These are phyloP conservation scores for Sordariomycetes sp. DNA, from an alignment of 2,329 filamentous ascomycete genomes.

Conservation along the genomic window DNA sequence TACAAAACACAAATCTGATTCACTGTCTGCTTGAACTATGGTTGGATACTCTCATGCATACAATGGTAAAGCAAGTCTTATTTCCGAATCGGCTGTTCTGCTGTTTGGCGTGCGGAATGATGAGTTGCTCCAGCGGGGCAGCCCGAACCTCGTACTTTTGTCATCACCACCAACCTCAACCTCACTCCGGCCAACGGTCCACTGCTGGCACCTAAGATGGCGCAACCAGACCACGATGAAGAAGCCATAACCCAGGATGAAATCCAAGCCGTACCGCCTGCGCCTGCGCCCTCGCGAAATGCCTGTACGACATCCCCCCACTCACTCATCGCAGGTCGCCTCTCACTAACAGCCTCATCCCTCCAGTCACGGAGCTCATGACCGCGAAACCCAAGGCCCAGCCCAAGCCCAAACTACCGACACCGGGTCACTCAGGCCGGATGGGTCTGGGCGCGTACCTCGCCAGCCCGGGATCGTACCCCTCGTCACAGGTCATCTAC, in stretches of 20 bases:
- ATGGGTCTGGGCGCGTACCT: conserved; percentile 62
- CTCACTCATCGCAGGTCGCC: background rate
- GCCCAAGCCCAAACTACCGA: conserved; percentile 18
- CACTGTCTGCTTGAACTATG: no score
- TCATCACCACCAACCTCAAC: no score
- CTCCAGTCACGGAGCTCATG: conserved; percentile 29
- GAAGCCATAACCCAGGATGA: conserved; percentile 34
- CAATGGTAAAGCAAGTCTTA: no score
- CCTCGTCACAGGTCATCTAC: conserved; percentile 53
- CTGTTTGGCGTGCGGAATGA: no score
- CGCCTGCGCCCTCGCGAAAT: conserved; percentile 12
- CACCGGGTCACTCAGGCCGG: conserved; percentile 25
- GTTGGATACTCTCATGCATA: no score
- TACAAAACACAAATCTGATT: no score
- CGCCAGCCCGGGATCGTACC: conserved; percentile 49
- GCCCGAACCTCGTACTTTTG: background rate
- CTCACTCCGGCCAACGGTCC: no score
- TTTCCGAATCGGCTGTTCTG: no score
- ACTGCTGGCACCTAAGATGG: conserved; percentile 1
- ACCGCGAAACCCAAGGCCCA: conserved; percentile 23
- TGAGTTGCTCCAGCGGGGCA: background rate
- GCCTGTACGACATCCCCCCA: background rate
- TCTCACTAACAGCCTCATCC: background rate
- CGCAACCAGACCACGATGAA: conserved; percentile 15
- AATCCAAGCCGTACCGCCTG: conserved; percentile 23